Conservation (phyloP, 768 basidiomycete species). For the Psilocybe cubensis region DNA sequence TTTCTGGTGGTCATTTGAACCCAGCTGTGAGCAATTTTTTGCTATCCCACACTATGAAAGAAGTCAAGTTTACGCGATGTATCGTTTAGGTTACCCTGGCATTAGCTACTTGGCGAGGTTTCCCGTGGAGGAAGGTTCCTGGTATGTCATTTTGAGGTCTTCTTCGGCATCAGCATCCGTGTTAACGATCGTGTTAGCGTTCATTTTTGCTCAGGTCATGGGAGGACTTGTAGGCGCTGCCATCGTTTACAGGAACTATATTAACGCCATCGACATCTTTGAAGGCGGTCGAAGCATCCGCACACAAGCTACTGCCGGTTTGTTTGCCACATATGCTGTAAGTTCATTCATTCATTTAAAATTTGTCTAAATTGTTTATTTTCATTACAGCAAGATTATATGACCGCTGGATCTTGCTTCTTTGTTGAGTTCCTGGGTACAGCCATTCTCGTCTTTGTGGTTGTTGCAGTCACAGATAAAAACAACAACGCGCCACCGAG, state of each 20-base stretch:
- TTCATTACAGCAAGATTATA: constrained; percentile 3
- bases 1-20: constrained; percentile 79
- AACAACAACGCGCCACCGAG: constrained; percentile 41
- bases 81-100: constrained; percentile 64
- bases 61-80: background rate
- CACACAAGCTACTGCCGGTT: constrained; percentile 52
- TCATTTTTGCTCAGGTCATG: constrained; percentile 54
- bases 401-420: constrained; percentile 40
- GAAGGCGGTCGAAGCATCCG: constrained; percentile 59
- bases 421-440: constrained; percentile 59
- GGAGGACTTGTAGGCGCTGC: constrained; percentile 65
- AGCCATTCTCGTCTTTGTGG: constrained; percentile 53
- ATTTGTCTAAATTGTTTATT: background rate
- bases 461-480: constrained; percentile 61
- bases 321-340: constrained; percentile 6
- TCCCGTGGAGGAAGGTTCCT: constrained; percentile 83
- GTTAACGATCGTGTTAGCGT: constrained; percentile 2
- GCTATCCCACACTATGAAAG: background rate
- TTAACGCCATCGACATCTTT: constrained; percentile 65
- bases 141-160: constrained; percentile 21
- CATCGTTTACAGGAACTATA: constrained; percentile 65
- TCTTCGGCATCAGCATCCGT: too few species aligned
- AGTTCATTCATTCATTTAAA: background rate
- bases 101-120: constrained; percentile 68
- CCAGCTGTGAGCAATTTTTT: constrained; percentile 60